These are phyloP conservation scores for Sporothrix dimorphospora DNA, from an alignment of 2,329 filamentous ascomycete species.

Conservation along the genomic window DNA sequence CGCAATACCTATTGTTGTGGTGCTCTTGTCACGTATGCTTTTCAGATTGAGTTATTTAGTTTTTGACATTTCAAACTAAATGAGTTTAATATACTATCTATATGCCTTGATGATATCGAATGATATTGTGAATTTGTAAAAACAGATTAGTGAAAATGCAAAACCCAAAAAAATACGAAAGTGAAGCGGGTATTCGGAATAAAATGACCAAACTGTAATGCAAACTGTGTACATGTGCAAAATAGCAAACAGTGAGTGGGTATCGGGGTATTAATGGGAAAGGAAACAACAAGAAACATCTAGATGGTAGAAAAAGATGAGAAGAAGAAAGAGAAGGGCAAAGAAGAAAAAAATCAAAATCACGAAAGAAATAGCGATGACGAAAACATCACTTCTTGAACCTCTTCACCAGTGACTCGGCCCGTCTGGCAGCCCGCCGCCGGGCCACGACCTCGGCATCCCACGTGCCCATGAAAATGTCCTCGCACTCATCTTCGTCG, in stretches of 20 bases:
- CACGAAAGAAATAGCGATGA: not conserved
- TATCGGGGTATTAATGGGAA: conserved; percentile 19
- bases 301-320: conserved; percentile 20
- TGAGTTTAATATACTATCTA: not conserved
- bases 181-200: not conserved
- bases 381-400: not conserved
- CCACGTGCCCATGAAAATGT: conserved; percentile 66
- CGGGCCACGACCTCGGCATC: conserved; percentile 55
- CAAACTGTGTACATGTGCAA: not conserved
- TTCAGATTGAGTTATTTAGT: not conserved
- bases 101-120: not conserved
- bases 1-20: not conserved
- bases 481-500: conserved; percentile 69
- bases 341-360: not conserved
- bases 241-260: not conserved
- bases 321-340: conserved; percentile 1
- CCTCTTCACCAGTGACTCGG: not conserved
- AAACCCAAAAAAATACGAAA: not conserved
- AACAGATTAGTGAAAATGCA: too few species aligned
- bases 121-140: not conserved
- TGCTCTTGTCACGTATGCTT: too few species aligned
- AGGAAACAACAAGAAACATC: conserved; percentile 18
- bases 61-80: not conserved
- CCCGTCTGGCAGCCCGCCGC: conserved; percentile 48
- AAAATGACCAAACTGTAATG: not conserved